Conservation (phyloP, 1,284 basidiomycete species). For the Apiotrichum gamsii region DNA sequence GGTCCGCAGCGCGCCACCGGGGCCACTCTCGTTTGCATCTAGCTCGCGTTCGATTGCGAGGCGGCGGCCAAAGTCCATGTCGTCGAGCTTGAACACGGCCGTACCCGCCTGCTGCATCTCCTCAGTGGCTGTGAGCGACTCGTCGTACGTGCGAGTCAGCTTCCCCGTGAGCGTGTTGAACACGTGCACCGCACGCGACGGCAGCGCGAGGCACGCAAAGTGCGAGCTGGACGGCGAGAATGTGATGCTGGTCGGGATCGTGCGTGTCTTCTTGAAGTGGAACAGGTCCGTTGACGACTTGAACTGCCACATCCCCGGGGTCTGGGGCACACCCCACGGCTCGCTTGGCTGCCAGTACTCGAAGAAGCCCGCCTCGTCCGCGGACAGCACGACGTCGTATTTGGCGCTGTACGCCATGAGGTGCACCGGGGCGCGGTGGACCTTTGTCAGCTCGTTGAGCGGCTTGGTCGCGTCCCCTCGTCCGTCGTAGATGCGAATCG, state of each 20-base stretch:
- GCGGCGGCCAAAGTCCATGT: constrained; percentile 98
- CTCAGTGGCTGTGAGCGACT: constrained; percentile 82
- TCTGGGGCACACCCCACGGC: constrained; percentile 74
- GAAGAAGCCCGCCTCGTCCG: constrained; percentile 88
- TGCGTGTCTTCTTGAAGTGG: constrained; percentile 98
- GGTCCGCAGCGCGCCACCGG: constrained; percentile 52
- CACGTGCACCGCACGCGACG: constrained; percentile 86
- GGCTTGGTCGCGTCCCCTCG: constrained; percentile 75
- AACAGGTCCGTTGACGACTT: constrained; percentile 92
- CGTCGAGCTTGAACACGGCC: constrained; percentile 82
- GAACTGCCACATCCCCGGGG: constrained; percentile 77
- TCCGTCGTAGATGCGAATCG: constrained; percentile 86
- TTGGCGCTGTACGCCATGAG: constrained; percentile 87
- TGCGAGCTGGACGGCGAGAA: constrained; percentile 81
- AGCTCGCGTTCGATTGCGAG: constrained; percentile 88
- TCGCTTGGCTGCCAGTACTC: constrained; percentile 93
- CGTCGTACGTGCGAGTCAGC: constrained; percentile 87
- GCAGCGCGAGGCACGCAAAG: constrained; percentile 86
- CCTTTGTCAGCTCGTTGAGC: constrained; percentile 62
- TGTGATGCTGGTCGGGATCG: constrained; percentile 80
- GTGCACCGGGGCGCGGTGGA: constrained; percentile 85
- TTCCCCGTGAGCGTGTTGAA: constrained; percentile 90
- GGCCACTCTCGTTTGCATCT: constrained; percentile 50
- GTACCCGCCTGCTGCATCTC: constrained; percentile 97
- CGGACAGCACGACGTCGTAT: constrained; percentile 87